A percentile compares a stretch with the other conserved stretches of the same genome.
Conservation (phyloP, 176 grass and related monocot species). For the Elaeis guineensis region DNA sequence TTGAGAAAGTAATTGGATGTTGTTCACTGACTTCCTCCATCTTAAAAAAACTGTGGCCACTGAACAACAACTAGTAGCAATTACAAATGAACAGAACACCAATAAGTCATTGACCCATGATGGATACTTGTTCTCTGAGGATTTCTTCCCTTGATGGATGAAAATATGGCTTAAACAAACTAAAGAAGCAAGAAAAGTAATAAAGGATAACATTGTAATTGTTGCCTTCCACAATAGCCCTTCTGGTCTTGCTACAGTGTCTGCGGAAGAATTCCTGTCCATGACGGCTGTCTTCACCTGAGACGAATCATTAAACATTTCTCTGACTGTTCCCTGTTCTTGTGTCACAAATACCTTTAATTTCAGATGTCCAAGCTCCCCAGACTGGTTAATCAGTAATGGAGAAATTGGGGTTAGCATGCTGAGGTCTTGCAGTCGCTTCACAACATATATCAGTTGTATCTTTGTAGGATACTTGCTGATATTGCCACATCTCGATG, state of each 20-base stretch:
- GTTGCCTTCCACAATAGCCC: slow-evolving; percentile 25
- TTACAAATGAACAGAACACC: slow-evolving; percentile 24
- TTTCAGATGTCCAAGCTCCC: slow-evolving; percentile 19
- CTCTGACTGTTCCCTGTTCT: slow-evolving; percentile 20
- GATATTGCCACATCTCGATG: slow-evolving; percentile 16
- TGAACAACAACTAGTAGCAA: slow-evolving; percentile 24
- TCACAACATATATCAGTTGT: slow-evolving; percentile 23
- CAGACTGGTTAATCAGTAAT: slow-evolving; percentile 11
- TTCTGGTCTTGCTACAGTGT: slow-evolving; percentile 8
- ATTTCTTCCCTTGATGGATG: slow-evolving; percentile 28
- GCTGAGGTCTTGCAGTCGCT: slow-evolving; percentile 30
- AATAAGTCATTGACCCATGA: slow-evolving; percentile 37
- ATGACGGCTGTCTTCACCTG: slow-evolving; percentile 7
- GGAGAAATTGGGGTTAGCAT: slow-evolving; percentile 26
- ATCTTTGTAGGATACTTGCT: slow-evolving; percentile 17
- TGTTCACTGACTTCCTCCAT: slow-evolving; percentile 7
- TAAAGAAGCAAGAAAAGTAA: slow-evolving; percentile 25
- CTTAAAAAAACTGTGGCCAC: slow-evolving; percentile 15
- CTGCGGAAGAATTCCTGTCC: not conserved
- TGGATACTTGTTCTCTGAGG: slow-evolving; percentile 25
- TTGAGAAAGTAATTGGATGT: not conserved
- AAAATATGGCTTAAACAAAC: slow-evolving; percentile 31
- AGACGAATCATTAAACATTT: slow-evolving; percentile 21
- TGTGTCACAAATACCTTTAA: slow-evolving; percentile 33
- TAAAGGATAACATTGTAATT: slow-evolving; percentile 17